Evolutionary conservation across 306 rosid species (phyloP).

Genomic region (Argentina anserina): DNA sequence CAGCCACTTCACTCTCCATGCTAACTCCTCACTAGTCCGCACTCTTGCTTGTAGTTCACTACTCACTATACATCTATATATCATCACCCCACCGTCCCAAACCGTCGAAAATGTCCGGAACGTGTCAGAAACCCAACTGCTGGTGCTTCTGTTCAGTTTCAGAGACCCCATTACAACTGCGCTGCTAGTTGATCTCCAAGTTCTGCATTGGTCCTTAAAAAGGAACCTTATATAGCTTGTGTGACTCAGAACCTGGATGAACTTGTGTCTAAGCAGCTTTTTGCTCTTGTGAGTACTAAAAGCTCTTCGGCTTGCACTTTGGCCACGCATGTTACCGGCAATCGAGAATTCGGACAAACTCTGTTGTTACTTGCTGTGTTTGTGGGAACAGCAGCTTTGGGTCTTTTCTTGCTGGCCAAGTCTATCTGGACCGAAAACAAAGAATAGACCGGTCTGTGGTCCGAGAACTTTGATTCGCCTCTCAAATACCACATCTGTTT

Average conservation of each 20-base stretch:
- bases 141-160: not conserved
- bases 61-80: not conserved
- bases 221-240: not conserved
- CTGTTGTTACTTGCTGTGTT: not conserved
- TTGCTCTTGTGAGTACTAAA: slow-evolving; percentile 35
- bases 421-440: slow-evolving; percentile 52
- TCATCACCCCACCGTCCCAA: slow-evolving; percentile 1
- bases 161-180: not conserved
- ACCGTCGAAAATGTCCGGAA: slow-evolving; percentile 4
- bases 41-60: not conserved
- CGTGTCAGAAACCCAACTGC: slow-evolving; percentile 1
- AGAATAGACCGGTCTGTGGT: slow-evolving; percentile 87
- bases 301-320: slow-evolving; percentile 88
- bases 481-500: slow-evolving; percentile 68
- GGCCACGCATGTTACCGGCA: slow-evolving; percentile 43
- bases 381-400: not conserved
- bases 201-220: slow-evolving; percentile 5
- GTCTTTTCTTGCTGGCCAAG: slow-evolving; percentile 21
- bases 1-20: slow-evolving; percentile 15
- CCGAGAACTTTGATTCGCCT: slow-evolving; percentile 91
- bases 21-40: not conserved
- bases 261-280: slow-evolving; percentile 9
- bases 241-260: slow-evolving; percentile 12
- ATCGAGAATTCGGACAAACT: slow-evolving; percentile 23
- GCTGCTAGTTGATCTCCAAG: not conserved